A percentile compares a stretch with the other conserved stretches of the same genome.
Conservation (phyloP, 192 early-diverging fungal species). For the Mortierella hygrophila region DNA sequence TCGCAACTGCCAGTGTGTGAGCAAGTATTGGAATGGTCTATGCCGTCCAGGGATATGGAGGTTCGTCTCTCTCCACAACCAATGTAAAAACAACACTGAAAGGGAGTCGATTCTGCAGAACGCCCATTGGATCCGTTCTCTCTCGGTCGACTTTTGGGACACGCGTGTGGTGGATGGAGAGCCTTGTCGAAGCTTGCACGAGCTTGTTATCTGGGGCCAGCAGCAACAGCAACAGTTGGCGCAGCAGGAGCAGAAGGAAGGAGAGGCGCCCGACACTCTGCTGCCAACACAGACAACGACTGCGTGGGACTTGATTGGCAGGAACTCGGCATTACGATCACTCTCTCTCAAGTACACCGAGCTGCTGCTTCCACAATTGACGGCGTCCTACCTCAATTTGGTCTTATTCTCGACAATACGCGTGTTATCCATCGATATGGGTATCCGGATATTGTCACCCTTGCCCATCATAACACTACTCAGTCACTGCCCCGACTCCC, state of each 20-base stretch:
- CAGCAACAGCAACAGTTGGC: background rate
- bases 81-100: background rate
- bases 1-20: background rate
- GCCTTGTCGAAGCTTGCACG: background rate
- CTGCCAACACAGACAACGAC: background rate
- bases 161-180: background rate
- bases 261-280: background rate
- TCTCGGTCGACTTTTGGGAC: background rate
- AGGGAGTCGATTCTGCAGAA: background rate
- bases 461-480: background rate
- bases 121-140: background rate
- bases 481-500: background rate
- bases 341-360: background rate
- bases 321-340: background rate
- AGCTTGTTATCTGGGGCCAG: background rate
- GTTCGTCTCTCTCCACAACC: background rate
- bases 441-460: background rate
- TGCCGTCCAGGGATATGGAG: background rate
- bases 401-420: background rate
- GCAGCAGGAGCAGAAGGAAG: background rate
- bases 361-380: background rate
- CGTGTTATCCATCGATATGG: background rate
- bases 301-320: background rate
- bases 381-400: background rate
- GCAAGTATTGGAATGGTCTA: background rate